Base-by-base conservation (phyloP, 495 filamentous ascomycete species). In the Penicillium paxilli region DNA sequence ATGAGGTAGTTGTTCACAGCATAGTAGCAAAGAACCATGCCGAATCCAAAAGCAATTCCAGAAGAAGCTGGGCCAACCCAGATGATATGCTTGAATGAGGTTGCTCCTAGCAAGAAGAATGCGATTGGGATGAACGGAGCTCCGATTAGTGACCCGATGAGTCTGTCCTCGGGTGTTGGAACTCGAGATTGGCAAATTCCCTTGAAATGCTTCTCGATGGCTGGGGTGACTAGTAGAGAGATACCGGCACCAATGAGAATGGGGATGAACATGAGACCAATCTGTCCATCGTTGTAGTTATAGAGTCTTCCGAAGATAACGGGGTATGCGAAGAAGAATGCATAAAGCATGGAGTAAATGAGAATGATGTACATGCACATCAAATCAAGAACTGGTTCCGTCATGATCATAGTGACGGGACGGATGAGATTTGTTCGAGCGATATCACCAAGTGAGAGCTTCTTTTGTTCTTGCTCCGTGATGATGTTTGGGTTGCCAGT, bases 301-400 rank as follows among this genome's bases (percentile, higher is more conserved):
- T 90, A 89, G 1, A 79, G 67, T 20, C 68, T 55, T 2, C 73
- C 63, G 62, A 83, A 91, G 25, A 90, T 80, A 17, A 67, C 58
- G 1, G 85, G 80, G 67, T 89, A 84, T n/a, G 87, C 87, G 20
- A 85, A 86, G 73, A 90, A 88, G 48, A 91, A 80, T 14, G 91
- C 77, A 66, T 92, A 92, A 0, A 90, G 70, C 44, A 87, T 82
- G 1, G 86, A 79, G 64, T 89, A 90, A 19, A 82, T 76, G 38
- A 89, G 77, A 11, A 86, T 80, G 59, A 89, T 80, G 67, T 91
- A 91, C 23, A 88, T 58, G 30, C 80, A 83, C 49, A 86, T 79
- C 4, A 84, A 64, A 45, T 83, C 72, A 24, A 82, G 76, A 38
- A 88, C 83, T 5, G 84, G 80, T 16, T 72, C 49, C 67, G 83